Evolutionary conservation across 106 monocot species (phyloP), one percentile per base, ranked within the genome.

Genomic region (Dioscorea dumetorum): DNA sequence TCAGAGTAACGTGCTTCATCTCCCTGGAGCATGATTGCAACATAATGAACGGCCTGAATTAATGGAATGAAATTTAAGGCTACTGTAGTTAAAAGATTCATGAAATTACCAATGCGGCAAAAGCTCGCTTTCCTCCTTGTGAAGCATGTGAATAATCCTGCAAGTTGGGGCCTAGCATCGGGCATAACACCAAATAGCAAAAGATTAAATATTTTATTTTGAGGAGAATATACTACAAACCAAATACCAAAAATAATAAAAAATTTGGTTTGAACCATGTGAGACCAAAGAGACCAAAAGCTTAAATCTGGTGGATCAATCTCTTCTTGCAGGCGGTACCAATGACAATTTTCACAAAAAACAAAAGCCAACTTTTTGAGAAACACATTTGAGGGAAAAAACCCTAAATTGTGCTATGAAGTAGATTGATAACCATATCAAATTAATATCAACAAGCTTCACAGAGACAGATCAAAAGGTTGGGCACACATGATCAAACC

Each of bases 41-140:
- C 5, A 48, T 28, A 33, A 6, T 24, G 16, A 63, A 59, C 24
- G 23, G 21, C 0, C 10, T 41, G 41, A 66, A 53, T 65, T 20
- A 32, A 12, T 11, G 14, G 0, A 13, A 48, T 16, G 48, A 12
- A 62, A 11, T 4, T 59, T 50, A 20, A 13, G 48, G 34, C 1
- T 4, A 20, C 15, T 28, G 13, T 11, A 8, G 20, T 33, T 1
- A 50, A 56, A 12, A n/a, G 35, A 5, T 33, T 14, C 34, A 19
- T 48, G 23, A 66, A 63, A 34, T 72, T 79, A 83, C 79, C 83
- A 73, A 53, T 53, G 67, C 28, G 50, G 72, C 61, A 54, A 73
- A 79, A 49, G 68, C 18, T 0, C 79, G 79, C 59, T 83, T 83
- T 34, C 59, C 72, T 76, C 79, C 75, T 16, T 58, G 24, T n/a